Evolutionary conservation across 1,284 basidiomycete species (phyloP), one percentile per base, ranked within the genome.

Genomic region (Tranzscheliella williamsii): DNA sequence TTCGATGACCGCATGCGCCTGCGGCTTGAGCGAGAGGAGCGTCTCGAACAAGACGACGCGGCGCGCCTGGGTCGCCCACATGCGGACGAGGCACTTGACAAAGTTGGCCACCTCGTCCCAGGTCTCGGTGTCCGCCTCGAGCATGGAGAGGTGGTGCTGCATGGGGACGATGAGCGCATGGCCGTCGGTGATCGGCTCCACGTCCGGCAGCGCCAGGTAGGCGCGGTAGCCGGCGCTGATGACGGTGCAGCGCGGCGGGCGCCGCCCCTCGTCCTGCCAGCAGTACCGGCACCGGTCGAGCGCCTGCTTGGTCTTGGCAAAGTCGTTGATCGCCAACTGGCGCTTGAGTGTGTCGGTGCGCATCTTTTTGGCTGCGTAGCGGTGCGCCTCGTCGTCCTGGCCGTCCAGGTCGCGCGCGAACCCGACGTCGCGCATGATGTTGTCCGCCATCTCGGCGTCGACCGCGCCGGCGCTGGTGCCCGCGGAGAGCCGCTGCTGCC

Each of bases 1-100:
- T 79, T 98, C 94, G 58, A 99, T 93, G 73, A 83, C 87, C 0
- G 90, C 91, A 78, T 98, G 95, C 51, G 84, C 85, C 76, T 99
- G 94, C 76, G 85, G 83, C 73, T 87, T 90, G 70, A 97, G 82
- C 15, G 82, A 87, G 32, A 91, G 81, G 23, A 96, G 86, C 1
- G 93, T 96, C 79, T 97, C 94, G 76, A 87, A 95, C 80, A 98
- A 97, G 16, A 97, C 80, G 20, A 93, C 88, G 0, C 90, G 91
- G 71, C 90, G 86, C 77, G 91, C 88, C 54, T 90, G 85, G 20
- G 39, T 27, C 0, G 90, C 87, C 66, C 87, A 92, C 89, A 95
- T 91, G 48, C 85, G 85, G 85, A 97, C 94, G 15, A 99, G 81
- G 67, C 90, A 94, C 80, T 99, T 99, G 91, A 96, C 96, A 75